phyloP scores from a whole-genome alignment of 345 rosid genomes.

The Ceriops tagal region DNA sequence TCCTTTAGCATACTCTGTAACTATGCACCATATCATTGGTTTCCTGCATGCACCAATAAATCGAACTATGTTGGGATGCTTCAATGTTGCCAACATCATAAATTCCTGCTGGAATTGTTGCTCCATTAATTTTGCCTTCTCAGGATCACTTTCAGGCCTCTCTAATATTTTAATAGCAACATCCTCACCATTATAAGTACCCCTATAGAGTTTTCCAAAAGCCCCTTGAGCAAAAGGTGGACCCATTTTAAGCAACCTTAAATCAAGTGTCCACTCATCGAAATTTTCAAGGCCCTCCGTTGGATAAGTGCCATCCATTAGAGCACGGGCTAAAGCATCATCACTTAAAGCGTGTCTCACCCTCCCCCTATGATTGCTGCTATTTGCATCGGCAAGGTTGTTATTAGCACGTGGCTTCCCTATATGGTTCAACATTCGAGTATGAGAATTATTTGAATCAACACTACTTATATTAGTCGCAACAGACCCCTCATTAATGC shows the following conservation, averaged over 20 bases:
- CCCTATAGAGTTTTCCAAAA: conserved; percentile 45
- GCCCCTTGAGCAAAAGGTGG: conserved; percentile 46
- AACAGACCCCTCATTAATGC: conserved; percentile 35
- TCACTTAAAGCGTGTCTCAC: conserved; percentile 32
- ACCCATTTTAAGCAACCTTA: conserved; percentile 43
- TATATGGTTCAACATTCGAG: conserved; percentile 5
- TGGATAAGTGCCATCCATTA: conserved; percentile 34
- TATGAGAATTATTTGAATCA: conserved; percentile 38
- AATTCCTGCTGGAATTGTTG: conserved; percentile 49
- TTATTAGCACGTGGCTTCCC: conserved; percentile 23
- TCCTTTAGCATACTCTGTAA: conserved; percentile 46
- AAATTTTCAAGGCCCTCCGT: conserved; percentile 36
- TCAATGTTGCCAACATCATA: conserved; percentile 42
- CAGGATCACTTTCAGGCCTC: conserved; percentile 37
- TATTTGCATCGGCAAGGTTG: conserved; percentile 29
- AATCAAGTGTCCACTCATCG: conserved; percentile 42
- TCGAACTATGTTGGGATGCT: conserved; percentile 41
- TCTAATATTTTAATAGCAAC: conserved; percentile 48
- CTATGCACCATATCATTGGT: conserved; percentile 51
- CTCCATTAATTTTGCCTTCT: conserved; percentile 37
- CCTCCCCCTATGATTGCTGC: conserved; percentile 35
- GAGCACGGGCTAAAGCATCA: conserved; percentile 41
- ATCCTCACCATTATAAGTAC: conserved; percentile 42
- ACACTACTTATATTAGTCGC: conserved; percentile 38
- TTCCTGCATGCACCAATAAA: conserved; percentile 42